Evolutionary conservation across 305 asterid genomes (phyloP).

Genomic region (Rubia peregrina): DNA sequence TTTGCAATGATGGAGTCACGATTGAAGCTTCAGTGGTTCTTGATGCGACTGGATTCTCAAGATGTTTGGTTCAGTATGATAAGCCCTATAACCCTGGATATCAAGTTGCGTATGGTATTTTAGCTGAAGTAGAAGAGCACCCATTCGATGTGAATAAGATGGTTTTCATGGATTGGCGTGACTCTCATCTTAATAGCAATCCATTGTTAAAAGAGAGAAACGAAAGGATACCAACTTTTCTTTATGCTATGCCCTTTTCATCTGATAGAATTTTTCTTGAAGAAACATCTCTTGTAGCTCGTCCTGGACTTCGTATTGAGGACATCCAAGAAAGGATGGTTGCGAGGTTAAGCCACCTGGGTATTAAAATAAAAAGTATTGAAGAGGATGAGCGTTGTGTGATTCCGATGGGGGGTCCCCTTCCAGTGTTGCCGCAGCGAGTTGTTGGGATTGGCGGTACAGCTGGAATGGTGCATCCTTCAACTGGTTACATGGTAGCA

Average conservation of each 20-base stretch:
- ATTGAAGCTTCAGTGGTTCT: conserved; percentile 90
- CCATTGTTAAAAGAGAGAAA: conserved; percentile 59
- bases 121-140: conserved; percentile 90
- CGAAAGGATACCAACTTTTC: conserved; percentile 73
- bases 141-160: conserved; percentile 79
- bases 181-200: conserved; percentile 60
- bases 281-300: conserved; percentile 97
- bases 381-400: conserved; percentile 92
- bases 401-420: conserved; percentile 98
- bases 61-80: conserved; percentile 79
- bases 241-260: conserved; percentile 96
- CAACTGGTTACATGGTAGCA: conserved; percentile 98
- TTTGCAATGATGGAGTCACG: conserved; percentile 82
- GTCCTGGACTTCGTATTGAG: conserved; percentile 77
- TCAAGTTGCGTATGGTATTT: conserved; percentile 91
- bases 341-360: conserved; percentile 74
- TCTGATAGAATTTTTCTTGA: conserved; percentile 72
- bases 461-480: conserved; percentile 98
- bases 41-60: conserved; percentile 91
- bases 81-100: conserved; percentile 96
- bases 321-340: conserved; percentile 91
- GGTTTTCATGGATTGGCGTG: conserved; percentile 99
- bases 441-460: conserved; percentile 96
- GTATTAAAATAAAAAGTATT: conserved; percentile 71
- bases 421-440: conserved; percentile 88